Base-by-base conservation (phyloP, 176 grass and related monocot genomes). In the Poa annua region DNA sequence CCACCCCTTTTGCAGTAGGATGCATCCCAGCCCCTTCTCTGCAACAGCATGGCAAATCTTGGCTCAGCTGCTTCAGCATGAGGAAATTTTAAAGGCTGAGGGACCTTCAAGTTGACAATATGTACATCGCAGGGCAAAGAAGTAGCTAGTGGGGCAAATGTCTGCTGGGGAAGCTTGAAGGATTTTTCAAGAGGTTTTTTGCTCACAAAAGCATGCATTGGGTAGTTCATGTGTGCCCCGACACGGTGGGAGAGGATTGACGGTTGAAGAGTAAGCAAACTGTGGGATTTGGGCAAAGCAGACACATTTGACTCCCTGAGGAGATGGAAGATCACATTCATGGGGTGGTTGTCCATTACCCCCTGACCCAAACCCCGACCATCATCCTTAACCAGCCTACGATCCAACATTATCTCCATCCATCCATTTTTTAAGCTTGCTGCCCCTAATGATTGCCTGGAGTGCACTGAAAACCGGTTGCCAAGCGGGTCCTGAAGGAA, bases 321-420 rank as follows among this genome's bases (percentile, higher is more conserved):
- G 74, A 98, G 86, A 83, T 95, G 91, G 88, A 98, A 98, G 70
- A 98, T 74, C 19, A 95, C 83, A 87, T 93, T 93, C 77, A 87
- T 78, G 13, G 96, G 96, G 22, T 63, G 85, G 42, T 98, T 98
- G 82, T 98, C 96, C 89, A 95, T 81, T 75, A 98, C 96, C 77
- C 96, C 96, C 76, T 98, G 96, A 20, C 96, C 96, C 59, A 98
- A 86, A 79, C 96, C 96, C 78, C 91, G 90, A 0, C 96, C 92
- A 85, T 98, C 96, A 71, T 95, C 96, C 57, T 61, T 59, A 68
- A 88, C 87, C 86, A 98, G 73, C 77, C 96, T 92, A 77, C 96
- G 89, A 92, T 98, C 96, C 60, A 98, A 87, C 96, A 98, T 98
- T 61, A 98, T 98, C 81, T 98, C 96, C 60, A 98, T 25, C 93